Conservation (phyloP, 2,329 filamentous ascomycete genomes). For the Trichoderma cornu-damae region DNA sequence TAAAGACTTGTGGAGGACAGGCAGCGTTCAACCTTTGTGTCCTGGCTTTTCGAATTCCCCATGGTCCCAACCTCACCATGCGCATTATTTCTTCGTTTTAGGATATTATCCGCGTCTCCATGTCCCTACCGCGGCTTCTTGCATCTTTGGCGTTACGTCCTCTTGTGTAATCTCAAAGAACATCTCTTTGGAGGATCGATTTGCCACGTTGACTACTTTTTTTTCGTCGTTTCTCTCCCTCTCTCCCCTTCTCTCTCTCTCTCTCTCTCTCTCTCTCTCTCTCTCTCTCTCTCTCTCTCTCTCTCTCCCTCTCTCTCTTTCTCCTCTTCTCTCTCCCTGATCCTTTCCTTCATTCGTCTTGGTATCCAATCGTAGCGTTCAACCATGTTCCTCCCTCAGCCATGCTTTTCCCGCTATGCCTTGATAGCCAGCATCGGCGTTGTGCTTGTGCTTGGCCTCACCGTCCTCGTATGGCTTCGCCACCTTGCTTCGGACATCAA, state of each 20-base stretch:
- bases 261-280: background rate
- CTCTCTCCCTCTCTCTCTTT: no score
- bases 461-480: conserved; percentile 23
- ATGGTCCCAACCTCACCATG: background rate
- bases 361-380: background rate
- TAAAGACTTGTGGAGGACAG: background rate
- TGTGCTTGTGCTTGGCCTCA: background rate
- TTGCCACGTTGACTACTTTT: background rate
- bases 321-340: no score
- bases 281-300: background rate
- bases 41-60: background rate
- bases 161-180: background rate
- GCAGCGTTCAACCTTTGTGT: background rate
- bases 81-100: background rate
- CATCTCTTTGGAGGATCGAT: background rate
- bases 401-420: background rate
- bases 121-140: background rate
- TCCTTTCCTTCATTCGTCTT: background rate
- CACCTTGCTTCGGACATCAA: conserved; percentile 25
- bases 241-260: background rate
- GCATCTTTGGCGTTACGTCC: background rate
- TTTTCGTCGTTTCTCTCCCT: background rate
- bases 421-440: background rate
- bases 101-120: background rate
- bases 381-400: background rate